Conservation (phyloP, 495 filamentous ascomycete species). For the Penicillium mononematosum region DNA sequence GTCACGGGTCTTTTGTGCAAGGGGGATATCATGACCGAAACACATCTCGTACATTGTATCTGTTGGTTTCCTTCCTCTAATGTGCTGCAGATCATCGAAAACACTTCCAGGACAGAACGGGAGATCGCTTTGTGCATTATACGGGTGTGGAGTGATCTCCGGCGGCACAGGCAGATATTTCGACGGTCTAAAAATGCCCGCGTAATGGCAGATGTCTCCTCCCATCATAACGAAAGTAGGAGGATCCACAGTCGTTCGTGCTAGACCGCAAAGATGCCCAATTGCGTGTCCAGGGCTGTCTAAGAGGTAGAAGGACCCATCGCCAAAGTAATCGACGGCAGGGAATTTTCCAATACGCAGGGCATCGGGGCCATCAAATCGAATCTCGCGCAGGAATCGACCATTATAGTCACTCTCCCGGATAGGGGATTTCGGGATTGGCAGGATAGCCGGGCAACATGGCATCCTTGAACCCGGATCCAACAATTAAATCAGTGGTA, state of each 20-base stretch:
- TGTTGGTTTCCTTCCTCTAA: slow-evolving; percentile 18
- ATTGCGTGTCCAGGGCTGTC: slow-evolving; percentile 45
- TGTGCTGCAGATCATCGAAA: slow-evolving; percentile 1
- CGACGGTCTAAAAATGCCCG: slow-evolving; percentile 53
- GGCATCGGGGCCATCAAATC: neutral
- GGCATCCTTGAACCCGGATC: slow-evolving; percentile 45
- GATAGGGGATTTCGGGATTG: slow-evolving; percentile 34
- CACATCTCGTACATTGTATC: slow-evolving; percentile 13
- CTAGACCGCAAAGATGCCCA: slow-evolving; percentile 45
- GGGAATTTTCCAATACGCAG: slow-evolving; percentile 32
- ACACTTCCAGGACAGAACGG: slow-evolving; percentile 12
- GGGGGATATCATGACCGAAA: neutral
- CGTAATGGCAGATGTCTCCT: slow-evolving; percentile 55
- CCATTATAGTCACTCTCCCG: slow-evolving; percentile 39
- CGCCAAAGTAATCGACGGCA: slow-evolving; percentile 55
- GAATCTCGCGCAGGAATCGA: neutral
- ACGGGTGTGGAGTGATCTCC: slow-evolving; percentile 1
- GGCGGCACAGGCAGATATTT: slow-evolving; percentile 30
- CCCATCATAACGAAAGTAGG: slow-evolving; percentile 43
- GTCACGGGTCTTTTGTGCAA: slow-evolving; percentile 34
- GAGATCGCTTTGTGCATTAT: neutral
- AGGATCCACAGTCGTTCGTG: slow-evolving; percentile 34
- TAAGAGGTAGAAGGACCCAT: slow-evolving; percentile 51
- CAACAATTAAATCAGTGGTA: slow-evolving; percentile 49
- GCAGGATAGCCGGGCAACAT: slow-evolving; percentile 49